A percentile compares a stretch with the other conserved stretches of the same genome.
phyloP scores from a whole-genome alignment of 2,329 filamentous ascomycete species.

The Aureobasidium uvarum region DNA sequence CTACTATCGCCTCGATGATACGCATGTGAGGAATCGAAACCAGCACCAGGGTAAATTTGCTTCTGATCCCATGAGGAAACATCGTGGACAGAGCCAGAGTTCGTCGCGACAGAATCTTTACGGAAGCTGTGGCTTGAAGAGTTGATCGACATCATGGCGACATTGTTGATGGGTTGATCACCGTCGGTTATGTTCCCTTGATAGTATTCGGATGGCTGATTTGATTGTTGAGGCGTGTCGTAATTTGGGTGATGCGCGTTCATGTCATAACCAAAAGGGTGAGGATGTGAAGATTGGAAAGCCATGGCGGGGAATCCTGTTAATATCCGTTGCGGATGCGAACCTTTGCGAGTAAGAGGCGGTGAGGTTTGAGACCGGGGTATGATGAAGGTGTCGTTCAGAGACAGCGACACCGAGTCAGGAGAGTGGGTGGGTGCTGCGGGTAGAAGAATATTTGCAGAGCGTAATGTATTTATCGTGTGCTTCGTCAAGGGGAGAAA shows the following conservation, averaged over 20 bases:
- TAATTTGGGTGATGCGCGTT: conserved; percentile 2
- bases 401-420: neutral
- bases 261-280: conserved; percentile 22
- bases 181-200: neutral
- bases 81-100: conserved; percentile 35
- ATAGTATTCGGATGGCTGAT: neutral
- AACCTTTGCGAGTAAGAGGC: conserved; percentile 16
- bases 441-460: neutral
- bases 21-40: conserved; percentile 23
- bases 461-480: conserved; percentile 1
- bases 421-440: neutral
- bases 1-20: conserved; percentile 17
- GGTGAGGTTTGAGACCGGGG: neutral
- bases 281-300: conserved; percentile 9
- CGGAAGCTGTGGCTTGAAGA: conserved; percentile 31
- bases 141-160: conserved; percentile 33
- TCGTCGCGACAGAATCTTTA: conserved; percentile 39
- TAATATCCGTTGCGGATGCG: conserved; percentile 11
- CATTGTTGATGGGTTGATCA: conserved; percentile 30
- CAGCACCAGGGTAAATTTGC: conserved; percentile 31
- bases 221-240: conserved; percentile 18
- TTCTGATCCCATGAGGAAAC: conserved; percentile 37
- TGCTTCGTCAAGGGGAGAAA: neutral
- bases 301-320: conserved; percentile 13
- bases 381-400: neutral